Evolutionary conservation across 2,329 filamentous ascomycete species (phyloP), one percentile per base, ranked within the genome.

Genomic region (Elsinoe necatrix): DNA sequence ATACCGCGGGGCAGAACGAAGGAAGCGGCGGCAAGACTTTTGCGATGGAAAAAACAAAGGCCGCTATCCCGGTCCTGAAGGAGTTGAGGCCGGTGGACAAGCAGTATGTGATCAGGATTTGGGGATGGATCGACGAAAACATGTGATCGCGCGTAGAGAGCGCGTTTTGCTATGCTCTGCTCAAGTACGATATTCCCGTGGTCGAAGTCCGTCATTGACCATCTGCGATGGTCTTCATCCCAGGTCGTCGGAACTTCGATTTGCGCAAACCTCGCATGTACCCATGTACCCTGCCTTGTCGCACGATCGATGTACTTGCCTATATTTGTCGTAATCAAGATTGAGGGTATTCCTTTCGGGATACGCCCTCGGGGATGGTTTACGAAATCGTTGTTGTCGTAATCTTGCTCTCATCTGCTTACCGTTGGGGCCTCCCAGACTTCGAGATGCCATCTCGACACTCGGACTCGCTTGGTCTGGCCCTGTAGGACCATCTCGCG

Each of bases 101-200:
- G 64, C 70, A 61, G 42, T 71, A 77, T 58, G 68, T 75, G 5
- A 61, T 62, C 34, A 72, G 69, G 62, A 67, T 75, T n/a, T 77
- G 74, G 75, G 57, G 55, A 18, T 75, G 72, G 72, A 65, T 68
- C 31, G 59, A 62, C 45, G 56, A 59, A 39, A 63, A 63, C 54
- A 63, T 68, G 57, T 67, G 58, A 59, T 25, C 41, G 54, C 54
- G 54, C 54, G 54, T 56, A 25, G 9, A 11, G 18, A 14, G 41
- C 54, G 54, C 41, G 54, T 56, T 55, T 43, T 37, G 34, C 23
- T 43, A 14, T 20, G 11, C 18, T 39, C n/a, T 12, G 7, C 16
- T 29, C 8, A 50, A 16, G 12, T 31, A 31, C 16, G 25, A 37
- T 37, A 37, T 37, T 37, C 34, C 34, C 34, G 34, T 4, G 34